These are phyloP conservation scores for Blastosporella zonata DNA, from an alignment of 1,284 basidiomycete genomes.

Conservation along the genomic window DNA sequence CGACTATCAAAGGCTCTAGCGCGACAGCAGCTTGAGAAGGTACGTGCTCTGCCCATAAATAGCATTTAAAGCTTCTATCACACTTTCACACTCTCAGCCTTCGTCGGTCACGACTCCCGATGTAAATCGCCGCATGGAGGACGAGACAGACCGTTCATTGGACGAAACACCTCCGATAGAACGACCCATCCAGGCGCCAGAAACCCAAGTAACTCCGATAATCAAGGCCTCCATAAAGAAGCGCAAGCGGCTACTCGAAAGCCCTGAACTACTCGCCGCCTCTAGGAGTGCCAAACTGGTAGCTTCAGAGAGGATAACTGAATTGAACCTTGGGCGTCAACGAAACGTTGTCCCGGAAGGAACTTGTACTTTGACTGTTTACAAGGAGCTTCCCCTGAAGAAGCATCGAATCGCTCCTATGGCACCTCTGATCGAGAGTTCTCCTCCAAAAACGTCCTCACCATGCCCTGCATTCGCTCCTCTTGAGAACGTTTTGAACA, in stretches of 20 bases:
- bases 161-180: background rate
- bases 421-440: background rate
- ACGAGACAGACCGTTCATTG: background rate
- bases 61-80: no score
- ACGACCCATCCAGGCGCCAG: background rate
- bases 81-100: no score
- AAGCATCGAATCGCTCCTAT: background rate
- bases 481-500: constrained; percentile 17
- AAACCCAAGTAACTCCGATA: background rate
- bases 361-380: background rate
- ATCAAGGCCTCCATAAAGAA: background rate
- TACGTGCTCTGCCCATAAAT: background rate
- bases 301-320: constrained; percentile 18
- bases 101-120: background rate
- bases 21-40: constrained; percentile 7
- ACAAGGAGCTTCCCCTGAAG: background rate
- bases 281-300: constrained; percentile 15
- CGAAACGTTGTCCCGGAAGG: constrained; percentile 1
- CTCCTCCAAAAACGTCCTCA: constrained; percentile 13
- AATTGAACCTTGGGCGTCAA: constrained; percentile 2
- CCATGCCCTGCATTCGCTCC: constrained; percentile 28
- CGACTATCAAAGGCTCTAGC: constrained; percentile 32
- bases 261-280: background rate
- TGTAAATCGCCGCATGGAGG: background rate
- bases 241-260: background rate